Base-by-base conservation (phyloP, 2,329 filamentous ascomycete genomes). In the Helotiales sp. region DNA sequence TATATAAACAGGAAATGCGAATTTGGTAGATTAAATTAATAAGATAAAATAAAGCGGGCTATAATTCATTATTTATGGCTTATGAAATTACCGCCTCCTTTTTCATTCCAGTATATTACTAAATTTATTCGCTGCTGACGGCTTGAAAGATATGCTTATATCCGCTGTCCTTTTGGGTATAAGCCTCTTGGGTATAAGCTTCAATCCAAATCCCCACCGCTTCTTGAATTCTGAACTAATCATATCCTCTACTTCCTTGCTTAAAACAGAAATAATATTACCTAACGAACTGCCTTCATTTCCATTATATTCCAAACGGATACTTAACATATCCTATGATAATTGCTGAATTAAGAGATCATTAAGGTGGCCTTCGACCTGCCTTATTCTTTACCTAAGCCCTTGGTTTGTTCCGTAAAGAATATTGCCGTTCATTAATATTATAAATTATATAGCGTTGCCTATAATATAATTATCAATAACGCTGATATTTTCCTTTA, bases 11-110 rank as follows among this genome's bases (percentile, higher is more conserved):
- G 80, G 20, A 78, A 78, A 6, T 78, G 80, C 69, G 75, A 79
- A 57, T 77, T 81, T 81, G 71, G 80, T 86, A 34, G 82, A 84
- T 68, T 86, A 85, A 85, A 73, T 83, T 26, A 78, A 80, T 30
- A 71, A 86, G 20, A 80, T 85, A 75, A 75, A 77, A 57, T 78
- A 80, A 64, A 78, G 79, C 64, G 80, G 81, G 6, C 71, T 84
- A 70, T 78, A 80, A 62, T 78, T 86, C 61, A 82, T 86, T 4
- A 84, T 83, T 74, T 85, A 57, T 20, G 28, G 52, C 17, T 34
- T 57, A 17, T 57, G 17, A 50, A n/a, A n/a, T n/a, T n/a, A n/a
- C n/a, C 43, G 43, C 43, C 24, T 40, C 17, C 20, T 49, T 57
- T 20, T 11, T 40, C 17, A 34, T 57, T 57, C 20, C 20, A 28